Base-by-base conservation (phyloP, 2,329 filamentous ascomycete genomes). In the Trichoderma endophyticum region DNA sequence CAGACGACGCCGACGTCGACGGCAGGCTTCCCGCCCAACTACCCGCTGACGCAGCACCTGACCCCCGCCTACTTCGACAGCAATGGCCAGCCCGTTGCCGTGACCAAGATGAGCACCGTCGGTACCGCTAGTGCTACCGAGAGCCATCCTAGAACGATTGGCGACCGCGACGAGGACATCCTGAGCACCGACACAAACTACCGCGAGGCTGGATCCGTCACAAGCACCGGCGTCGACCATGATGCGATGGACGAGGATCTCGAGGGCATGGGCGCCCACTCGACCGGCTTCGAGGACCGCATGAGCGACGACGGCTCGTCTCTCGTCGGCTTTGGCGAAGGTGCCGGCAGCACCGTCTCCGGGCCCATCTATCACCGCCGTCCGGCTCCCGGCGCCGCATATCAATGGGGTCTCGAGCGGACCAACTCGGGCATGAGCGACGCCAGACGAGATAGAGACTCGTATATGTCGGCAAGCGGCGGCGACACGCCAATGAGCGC, bases 261-360 rank as follows among this genome's bases (percentile, higher is more conserved):
- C 18, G 84, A 86, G 39, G 83, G 82, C 61, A 74, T 85, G 70
- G 80, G 82, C 3, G 83, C 79, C 39, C 84, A 83, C 18, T 88
- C 86, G 48, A 82, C 85, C 3, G 86, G 84, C 4, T 88, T 83
- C 72, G 87, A 89, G 73, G 92, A 93, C 75, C 93, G 92, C 72
- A 92, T 96, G 87, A 95, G 93, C 77, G 94, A 97, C 77, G 94
- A 97, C 77, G 92, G 91, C 8, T 91, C 90, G 3, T 95, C 92
- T 74, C 86, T 98, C 6, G 95, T 98, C 11, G 95, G 92, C 0
- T 98, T 98, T 76, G 95, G 95, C 64, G 95, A 98, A 80, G 95
- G 95, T 39, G 95, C 95, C 11, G 93, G 92, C 76, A 94, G 92
- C 80, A 94, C 94, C 6, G 91, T 95, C 71, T 93, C 91, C 73